Evolutionary conservation across 139 green algal genomes (phyloP).

Genomic region (Micromonas commoda): DNA sequence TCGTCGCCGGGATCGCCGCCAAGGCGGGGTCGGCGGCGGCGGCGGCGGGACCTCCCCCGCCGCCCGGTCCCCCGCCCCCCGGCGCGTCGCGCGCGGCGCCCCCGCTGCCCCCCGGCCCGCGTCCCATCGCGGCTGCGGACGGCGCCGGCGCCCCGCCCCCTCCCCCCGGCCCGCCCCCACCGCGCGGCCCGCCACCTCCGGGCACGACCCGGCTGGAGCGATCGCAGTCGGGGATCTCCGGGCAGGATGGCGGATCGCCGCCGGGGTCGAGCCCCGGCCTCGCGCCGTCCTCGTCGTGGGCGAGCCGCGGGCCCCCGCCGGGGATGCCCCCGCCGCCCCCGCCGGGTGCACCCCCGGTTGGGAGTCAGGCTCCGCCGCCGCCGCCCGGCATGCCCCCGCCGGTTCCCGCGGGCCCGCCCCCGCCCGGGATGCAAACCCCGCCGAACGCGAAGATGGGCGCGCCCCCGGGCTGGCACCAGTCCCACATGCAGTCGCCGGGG

Average conservation of each 20-base stretch:
- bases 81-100: background rate
- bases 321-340: background rate
- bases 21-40: background rate
- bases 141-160: background rate
- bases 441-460: background rate
- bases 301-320: background rate
- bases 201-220: too few relatives aligned
- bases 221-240: too few relatives aligned
- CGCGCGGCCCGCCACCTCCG: constrained; percentile 10
- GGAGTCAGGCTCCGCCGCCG: background rate
- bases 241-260: background rate
- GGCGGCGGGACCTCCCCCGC: background rate
- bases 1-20: background rate
- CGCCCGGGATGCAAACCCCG: background rate
- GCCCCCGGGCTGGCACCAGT: background rate
- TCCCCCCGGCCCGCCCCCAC: background rate
- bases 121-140: background rate
- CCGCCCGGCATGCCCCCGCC: constrained; percentile 1
- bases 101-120: background rate
- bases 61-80: background rate
- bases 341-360: background rate
- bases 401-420: background rate
- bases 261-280: background rate
- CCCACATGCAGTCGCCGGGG: background rate
- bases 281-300: background rate